phyloP scores from a whole-genome alignment of 2,329 filamentous ascomycete species.

The Xylaria sp. region DNA sequence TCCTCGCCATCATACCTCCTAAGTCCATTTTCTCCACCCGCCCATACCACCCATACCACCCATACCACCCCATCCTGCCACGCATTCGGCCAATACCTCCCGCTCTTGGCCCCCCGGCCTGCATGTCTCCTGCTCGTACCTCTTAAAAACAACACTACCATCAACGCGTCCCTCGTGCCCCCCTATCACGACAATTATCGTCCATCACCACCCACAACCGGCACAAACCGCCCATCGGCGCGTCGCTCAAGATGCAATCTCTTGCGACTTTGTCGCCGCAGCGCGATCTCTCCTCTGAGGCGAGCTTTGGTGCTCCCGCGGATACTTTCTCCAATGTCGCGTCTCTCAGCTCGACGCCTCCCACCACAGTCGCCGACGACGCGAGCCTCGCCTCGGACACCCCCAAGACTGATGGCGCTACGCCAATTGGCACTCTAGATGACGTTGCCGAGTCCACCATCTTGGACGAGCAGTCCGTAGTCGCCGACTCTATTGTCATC shows the following conservation, averaged over 20 bases:
- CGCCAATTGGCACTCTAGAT: slow-evolving; percentile 61
- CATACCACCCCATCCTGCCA: slow-evolving; percentile 27
- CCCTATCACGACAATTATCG: slow-evolving; percentile 34
- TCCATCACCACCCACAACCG: slow-evolving; percentile 36
- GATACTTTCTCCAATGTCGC: slow-evolving; percentile 63
- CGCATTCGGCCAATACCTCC: slow-evolving; percentile 38
- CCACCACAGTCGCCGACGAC: slow-evolving; percentile 72
- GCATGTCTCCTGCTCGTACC: slow-evolving; percentile 36
- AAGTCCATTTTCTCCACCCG: slow-evolving; percentile 28
- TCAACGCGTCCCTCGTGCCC: slow-evolving; percentile 43
- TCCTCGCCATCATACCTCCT: slow-evolving; percentile 20
- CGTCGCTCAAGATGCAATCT: slow-evolving; percentile 42
- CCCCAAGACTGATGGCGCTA: slow-evolving; percentile 69
- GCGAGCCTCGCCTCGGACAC: slow-evolving; percentile 66
- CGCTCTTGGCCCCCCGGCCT: slow-evolving; percentile 37
- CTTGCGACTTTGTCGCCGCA: slow-evolving; percentile 42
- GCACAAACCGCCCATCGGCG: slow-evolving; percentile 26
- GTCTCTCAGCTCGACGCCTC: slow-evolving; percentile 70
- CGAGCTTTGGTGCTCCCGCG: slow-evolving; percentile 46
- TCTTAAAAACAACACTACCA: slow-evolving; percentile 43
- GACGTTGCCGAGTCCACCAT: slow-evolving; percentile 42
- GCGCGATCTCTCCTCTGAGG: slow-evolving; percentile 49
- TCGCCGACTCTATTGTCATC: slow-evolving; percentile 45
- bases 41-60: slow-evolving; percentile 21
- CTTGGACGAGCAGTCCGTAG: slow-evolving; percentile 38